Percentiles rank a stretch among this genome's conserved stretches.
phyloP scores from a whole-genome alignment of 768 basidiomycete species.

The Naematelia aurantialba region DNA sequence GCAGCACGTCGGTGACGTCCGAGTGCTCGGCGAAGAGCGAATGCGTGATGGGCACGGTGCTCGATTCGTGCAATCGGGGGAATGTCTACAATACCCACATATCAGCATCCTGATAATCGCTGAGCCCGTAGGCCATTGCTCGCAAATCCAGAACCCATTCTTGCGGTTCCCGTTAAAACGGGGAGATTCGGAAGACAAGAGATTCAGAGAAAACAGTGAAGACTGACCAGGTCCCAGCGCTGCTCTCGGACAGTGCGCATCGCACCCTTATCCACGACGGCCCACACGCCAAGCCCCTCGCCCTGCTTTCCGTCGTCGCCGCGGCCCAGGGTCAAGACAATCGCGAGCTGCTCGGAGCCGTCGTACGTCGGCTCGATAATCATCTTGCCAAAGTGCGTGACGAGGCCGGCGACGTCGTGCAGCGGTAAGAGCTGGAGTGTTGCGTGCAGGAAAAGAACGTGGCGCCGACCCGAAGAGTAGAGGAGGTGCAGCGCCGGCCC shows the following conservation, averaged over 20 bases:
- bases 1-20: conserved; percentile 73
- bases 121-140: too few species aligned
- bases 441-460: conserved; percentile 71
- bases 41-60: conserved; percentile 60
- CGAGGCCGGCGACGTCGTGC: conserved; percentile 71
- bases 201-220: neutral
- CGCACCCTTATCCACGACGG: conserved; percentile 74
- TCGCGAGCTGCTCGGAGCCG: conserved; percentile 65
- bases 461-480: conserved; percentile 82
- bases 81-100: conserved; percentile 64
- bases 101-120: too few species aligned
- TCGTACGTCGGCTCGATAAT: conserved; percentile 72
- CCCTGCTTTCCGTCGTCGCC: conserved; percentile 53
- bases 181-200: neutral
- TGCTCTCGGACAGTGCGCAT: conserved; percentile 63
- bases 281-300: conserved; percentile 73
- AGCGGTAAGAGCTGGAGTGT: conserved; percentile 72
- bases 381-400: conserved; percentile 61
- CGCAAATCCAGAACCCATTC: too few species aligned
- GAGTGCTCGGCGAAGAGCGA: conserved; percentile 85
- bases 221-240: conserved; percentile 81
- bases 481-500: conserved; percentile 58
- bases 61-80: conserved; percentile 64
- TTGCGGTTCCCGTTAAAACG: neutral
- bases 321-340: conserved; percentile 69